phyloP scores from a whole-genome alignment of 2,329 filamentous ascomycete genomes.

The Sporothrix brunneoviolacea region DNA sequence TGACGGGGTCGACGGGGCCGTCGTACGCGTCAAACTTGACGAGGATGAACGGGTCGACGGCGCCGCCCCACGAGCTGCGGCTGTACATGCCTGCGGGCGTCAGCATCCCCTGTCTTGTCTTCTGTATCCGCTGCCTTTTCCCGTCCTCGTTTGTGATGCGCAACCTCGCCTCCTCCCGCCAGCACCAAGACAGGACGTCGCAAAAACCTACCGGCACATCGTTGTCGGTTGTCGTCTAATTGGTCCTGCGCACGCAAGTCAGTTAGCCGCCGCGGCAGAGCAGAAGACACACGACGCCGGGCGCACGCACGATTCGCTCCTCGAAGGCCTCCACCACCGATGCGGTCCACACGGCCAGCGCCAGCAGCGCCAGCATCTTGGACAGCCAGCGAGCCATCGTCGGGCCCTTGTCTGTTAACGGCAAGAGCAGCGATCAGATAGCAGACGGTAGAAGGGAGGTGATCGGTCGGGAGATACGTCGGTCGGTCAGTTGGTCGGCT shows the following conservation, averaged over 20 bases:
- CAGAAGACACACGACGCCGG: background rate
- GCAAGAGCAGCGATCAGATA: background rate
- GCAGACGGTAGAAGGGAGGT: no score
- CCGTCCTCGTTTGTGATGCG: no score
- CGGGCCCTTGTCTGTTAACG: background rate
- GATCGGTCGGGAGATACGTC: no score
- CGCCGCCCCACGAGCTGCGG: constrained; percentile 78
- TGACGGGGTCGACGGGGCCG: constrained; percentile 62
- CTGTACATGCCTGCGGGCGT: constrained; percentile 77
- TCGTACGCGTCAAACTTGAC: constrained; percentile 64
- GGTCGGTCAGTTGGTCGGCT: no score
- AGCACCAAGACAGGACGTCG: no score
- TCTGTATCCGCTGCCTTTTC: no score
- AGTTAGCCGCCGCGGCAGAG: background rate
- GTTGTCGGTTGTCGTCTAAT: constrained; percentile 67
- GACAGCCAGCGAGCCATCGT: constrained; percentile 51
- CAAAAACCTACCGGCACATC: constrained; percentile 62
- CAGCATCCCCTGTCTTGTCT: constrained; percentile 1
- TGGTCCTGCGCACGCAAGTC: constrained; percentile 52
- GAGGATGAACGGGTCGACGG: constrained; percentile 81
- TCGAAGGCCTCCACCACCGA: constrained; percentile 42
- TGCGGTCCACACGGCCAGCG: constrained; percentile 47
- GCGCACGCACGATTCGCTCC: constrained; percentile 45
- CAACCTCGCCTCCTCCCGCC: no score
- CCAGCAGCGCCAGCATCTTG: constrained; percentile 40